phyloP scores from a whole-genome alignment of 257 asterid species.

The Petunia secreta region DNA sequence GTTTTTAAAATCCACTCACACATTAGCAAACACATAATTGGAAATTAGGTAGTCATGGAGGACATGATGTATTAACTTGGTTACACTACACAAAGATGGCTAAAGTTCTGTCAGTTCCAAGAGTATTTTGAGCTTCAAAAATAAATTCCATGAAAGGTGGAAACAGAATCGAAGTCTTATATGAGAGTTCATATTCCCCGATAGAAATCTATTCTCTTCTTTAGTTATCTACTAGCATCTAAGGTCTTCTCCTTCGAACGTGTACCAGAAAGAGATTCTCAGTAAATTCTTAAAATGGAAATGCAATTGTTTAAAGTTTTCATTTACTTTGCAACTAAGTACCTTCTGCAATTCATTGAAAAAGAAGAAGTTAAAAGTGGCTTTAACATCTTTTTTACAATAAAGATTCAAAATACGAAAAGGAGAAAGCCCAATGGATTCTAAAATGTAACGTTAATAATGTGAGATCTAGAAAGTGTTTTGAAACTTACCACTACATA shows the following conservation, averaged over 20 bases:
- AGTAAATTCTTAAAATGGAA: background rate
- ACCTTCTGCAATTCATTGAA: background rate
- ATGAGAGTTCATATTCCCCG: background rate
- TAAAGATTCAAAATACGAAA: background rate
- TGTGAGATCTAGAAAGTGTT: background rate
- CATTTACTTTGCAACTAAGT: constrained; percentile 13
- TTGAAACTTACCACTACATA: background rate
- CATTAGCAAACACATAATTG: background rate
- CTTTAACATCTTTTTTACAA: background rate
- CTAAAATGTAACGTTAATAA: background rate
- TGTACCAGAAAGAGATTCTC: background rate
- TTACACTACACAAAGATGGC: constrained; percentile 17
- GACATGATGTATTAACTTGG: background rate
- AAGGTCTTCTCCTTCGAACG: background rate
- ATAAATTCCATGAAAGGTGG: background rate
- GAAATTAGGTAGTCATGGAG: background rate
- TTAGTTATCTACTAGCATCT: background rate
- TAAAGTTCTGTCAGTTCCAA: background rate
- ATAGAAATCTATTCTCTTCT: constrained; percentile 2
- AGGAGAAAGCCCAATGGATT: constrained; percentile 17
- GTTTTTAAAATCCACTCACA: constrained; percentile 12
- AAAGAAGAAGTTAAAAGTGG: background rate
- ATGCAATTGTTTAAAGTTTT: background rate
- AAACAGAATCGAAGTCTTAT: background rate
- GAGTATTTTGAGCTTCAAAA: too few relatives aligned